Evolutionary conservation across 2,329 filamentous ascomycete species (phyloP), one percentile per base, ranked within the genome.

Genomic region (Fusarium haematococcum): DNA sequence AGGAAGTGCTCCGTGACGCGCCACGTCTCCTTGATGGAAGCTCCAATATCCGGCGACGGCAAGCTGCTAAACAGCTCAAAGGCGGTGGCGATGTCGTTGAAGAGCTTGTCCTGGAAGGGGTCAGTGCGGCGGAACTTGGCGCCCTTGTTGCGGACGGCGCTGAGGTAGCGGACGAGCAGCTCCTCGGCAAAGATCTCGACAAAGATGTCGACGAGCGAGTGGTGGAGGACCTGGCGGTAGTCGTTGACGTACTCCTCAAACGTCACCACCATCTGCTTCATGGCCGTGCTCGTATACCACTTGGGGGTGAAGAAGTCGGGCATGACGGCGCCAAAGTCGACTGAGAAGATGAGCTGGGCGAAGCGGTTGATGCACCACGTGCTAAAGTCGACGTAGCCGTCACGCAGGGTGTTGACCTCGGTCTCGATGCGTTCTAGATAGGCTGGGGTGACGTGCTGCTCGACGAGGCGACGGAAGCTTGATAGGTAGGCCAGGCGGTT

Each of bases 181-280:
- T 97, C 94, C 84, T 98, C 95, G 70, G 95, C 92, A 63, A 99
- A 91, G 82, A 98, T 96, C 83, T 98, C 95, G 79, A 97, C 91
- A 75, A 99, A 92, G 78, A 98, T 95, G 81, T 98, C 96, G 66
- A 94, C 91, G 8, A 98, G 89, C 5, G 94, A 95, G 75, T 94
- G 93, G 84, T 98, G 95, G 33, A 98, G 89, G 23, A 97, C 93
- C 62, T 91, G 88, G 69, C 91, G 89, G 86, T 98, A 98, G 84
- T 99, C 96, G 79, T 89, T 85, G 77, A 98, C 90, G 84, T 99
- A 99, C 84, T 98, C 97, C 77, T 97, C 94, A 80, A 99, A 96
- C 0, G 97, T 99, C 30, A 93, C 94, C 56, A 95, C 93, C 86
- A 99, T 98, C 78, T 96, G 94, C 79, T 95, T 95, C 91, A 99